phyloP scores from a whole-genome alignment of 805 yeast genomes.

The Saturnispora ahearnii region DNA sequence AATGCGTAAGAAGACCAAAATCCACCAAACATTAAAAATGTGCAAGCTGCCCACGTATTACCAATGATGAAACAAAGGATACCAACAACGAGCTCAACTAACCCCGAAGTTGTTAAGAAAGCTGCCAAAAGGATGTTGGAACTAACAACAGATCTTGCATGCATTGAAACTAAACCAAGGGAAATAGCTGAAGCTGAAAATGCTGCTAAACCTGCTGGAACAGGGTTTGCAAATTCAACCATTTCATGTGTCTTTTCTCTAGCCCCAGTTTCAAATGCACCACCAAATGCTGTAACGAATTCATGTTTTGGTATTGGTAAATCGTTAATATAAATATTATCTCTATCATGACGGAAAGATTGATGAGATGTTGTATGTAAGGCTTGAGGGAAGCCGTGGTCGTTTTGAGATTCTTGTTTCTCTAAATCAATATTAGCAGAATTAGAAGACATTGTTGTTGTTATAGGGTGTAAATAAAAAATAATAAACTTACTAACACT shows the following conservation, averaged over 20 bases:
- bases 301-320: slow-evolving; percentile 42
- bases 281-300: slow-evolving; percentile 56
- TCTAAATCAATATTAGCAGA: slow-evolving; percentile 22
- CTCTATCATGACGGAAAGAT: slow-evolving; percentile 32
- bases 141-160: slow-evolving; percentile 36
- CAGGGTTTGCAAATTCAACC: slow-evolving; percentile 35
- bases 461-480: too few relatives aligned
- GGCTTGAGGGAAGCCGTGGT: slow-evolving; percentile 6
- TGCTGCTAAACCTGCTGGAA: slow-evolving; percentile 46
- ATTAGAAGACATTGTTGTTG: neutral
- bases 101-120: slow-evolving; percentile 41
- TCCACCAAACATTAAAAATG: slow-evolving; percentile 45
- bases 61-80: slow-evolving; percentile 42
- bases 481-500: too few relatives aligned
- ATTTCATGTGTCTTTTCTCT: slow-evolving; percentile 21
- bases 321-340: slow-evolving; percentile 34
- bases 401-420: slow-evolving; percentile 13
- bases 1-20: slow-evolving; percentile 46
- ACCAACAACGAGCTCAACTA: slow-evolving; percentile 42
- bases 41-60: slow-evolving; percentile 49
- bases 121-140: slow-evolving; percentile 39
- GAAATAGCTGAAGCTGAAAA: slow-evolving; percentile 40
- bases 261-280: slow-evolving; percentile 39
- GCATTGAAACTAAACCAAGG: slow-evolving; percentile 37
- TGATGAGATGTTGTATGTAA: slow-evolving; percentile 10